Base-by-base conservation (phyloP, 805 yeast species). In the Isabelozyma rhagii region DNA sequence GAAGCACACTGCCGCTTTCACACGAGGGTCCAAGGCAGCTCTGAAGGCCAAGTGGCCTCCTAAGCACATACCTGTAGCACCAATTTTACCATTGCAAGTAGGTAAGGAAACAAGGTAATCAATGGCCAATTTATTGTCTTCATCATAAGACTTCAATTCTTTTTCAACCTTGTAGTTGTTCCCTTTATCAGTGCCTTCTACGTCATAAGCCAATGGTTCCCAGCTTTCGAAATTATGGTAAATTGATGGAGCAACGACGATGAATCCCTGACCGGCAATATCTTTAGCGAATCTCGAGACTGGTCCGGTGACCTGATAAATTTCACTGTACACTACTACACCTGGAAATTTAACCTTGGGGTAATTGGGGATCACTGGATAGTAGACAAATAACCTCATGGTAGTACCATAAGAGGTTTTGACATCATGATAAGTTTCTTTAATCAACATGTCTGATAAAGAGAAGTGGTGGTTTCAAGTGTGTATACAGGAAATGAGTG, bases 21-120 rank as follows among this genome's bases (percentile, higher is more conserved):
- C 81, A 50, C 89, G 68, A 38, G 76, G 71, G 59, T 87, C 89
- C 55, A 86, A 72, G 2, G 85, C 83, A 2, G 84, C 76, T 55
- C 96, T 74, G 69, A 78, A 85, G 1, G 94, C 93, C 58, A 87
- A 71, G 62, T 87, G 94, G 1, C 94, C 96, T 17, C 94, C 94
- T 38, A 87, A 78, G 64, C 96, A 88, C 94, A 88, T 88, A 15
- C 94, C 96, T 3, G 93, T 86, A 43, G 91, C 85, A 38, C 94
- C 94, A 56, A 86, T 79, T 50, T 77, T 80, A 41, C 92, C 92
- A 54, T 79, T 83, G 63, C 87, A 87, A 9, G 89, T 85, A 0
- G 76, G 70, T 54, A 87, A 72, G 2, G 77, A 57, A 44, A 66
- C 65, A 49, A 87, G 72, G 60, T 85, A 82, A 60, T 86, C 89